Percentiles rank a stretch among this genome's conserved stretches.
Conservation (phyloP, 164 flowering plant species). For the Aristolochia fimbriata region DNA sequence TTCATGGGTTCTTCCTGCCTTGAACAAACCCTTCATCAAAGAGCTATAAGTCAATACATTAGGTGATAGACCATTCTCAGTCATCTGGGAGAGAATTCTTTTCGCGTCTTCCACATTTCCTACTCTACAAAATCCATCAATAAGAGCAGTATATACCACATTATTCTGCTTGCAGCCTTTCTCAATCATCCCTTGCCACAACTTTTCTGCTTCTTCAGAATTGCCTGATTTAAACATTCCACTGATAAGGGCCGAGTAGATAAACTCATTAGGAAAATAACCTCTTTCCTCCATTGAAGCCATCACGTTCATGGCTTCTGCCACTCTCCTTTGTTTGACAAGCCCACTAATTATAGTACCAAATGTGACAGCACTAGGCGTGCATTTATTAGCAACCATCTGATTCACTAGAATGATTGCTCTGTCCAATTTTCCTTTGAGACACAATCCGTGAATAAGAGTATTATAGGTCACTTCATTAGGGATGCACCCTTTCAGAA, state of each 20-base stretch:
- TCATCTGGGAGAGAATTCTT: slow-evolving; percentile 44
- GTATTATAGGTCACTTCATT: slow-evolving; percentile 76
- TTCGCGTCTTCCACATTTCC: slow-evolving; percentile 51
- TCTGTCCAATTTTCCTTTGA: slow-evolving; percentile 67
- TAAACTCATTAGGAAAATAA: slow-evolving; percentile 34
- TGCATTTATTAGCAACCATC: slow-evolving; percentile 54
- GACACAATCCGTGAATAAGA: slow-evolving; percentile 70
- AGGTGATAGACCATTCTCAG: slow-evolving; percentile 38
- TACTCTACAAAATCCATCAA: slow-evolving; percentile 64
- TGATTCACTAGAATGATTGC: slow-evolving; percentile 50
- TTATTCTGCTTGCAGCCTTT: slow-evolving; percentile 55
- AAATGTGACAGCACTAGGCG: slow-evolving; percentile 67
- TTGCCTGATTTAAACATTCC: slow-evolving; percentile 77
- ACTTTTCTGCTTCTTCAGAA: slow-evolving; percentile 39
- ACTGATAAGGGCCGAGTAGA: slow-evolving; percentile 64
- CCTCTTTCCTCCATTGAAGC: slow-evolving; percentile 63
- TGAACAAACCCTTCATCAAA: slow-evolving; percentile 62
- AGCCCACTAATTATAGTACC: slow-evolving; percentile 76
- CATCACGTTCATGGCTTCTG: slow-evolving; percentile 40
- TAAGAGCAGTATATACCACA: slow-evolving; percentile 60
- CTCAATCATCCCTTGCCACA: slow-evolving; percentile 57
- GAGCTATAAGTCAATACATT: slow-evolving; percentile 75
- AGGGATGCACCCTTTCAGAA: slow-evolving; percentile 78
- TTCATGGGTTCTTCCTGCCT: slow-evolving; percentile 33
- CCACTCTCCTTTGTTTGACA: slow-evolving; percentile 56